Conservation (phyloP, 257 asterid species). For the Eustoma russellianum region DNA sequence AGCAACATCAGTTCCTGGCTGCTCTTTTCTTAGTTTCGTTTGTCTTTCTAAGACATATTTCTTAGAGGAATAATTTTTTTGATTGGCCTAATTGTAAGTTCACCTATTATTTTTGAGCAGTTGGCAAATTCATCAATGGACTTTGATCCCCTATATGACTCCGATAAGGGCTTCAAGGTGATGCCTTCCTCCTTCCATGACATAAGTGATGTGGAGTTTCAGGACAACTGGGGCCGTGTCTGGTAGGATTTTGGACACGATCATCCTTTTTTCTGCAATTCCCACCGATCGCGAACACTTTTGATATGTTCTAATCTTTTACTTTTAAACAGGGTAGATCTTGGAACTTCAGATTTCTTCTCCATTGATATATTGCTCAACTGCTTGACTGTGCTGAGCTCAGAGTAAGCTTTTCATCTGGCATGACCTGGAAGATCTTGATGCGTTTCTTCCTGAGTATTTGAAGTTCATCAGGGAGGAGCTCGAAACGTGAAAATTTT, state of each 20-base stretch:
- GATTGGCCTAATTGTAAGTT: not conserved
- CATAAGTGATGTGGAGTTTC: slow-evolving; percentile 82
- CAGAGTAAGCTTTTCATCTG: slow-evolving; percentile 55
- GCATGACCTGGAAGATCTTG: not conserved
- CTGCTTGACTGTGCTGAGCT: slow-evolving; percentile 88
- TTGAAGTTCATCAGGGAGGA: not conserved
- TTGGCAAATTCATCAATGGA: slow-evolving; percentile 72
- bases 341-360: slow-evolving; percentile 86
- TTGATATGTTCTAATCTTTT: too few relatives aligned
- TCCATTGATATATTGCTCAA: slow-evolving; percentile 88
- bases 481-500: not conserved
- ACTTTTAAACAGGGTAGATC: slow-evolving; percentile 72
- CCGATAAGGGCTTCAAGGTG: slow-evolving; percentile 68
- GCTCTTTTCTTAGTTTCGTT: too few relatives aligned
- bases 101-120: slow-evolving; percentile 24
- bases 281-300: not conserved
- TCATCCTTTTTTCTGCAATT: not conserved
- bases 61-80: not conserved
- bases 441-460: not conserved
- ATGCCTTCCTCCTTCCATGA: slow-evolving; percentile 94
- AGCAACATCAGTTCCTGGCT: too few relatives aligned
- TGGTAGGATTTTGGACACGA: slow-evolving; percentile 40
- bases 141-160: slow-evolving; percentile 73
- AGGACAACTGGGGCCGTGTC: slow-evolving; percentile 92
- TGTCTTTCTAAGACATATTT: too few relatives aligned